These are phyloP conservation scores for Talaromyces sp. DNA, from an alignment of 2,329 filamentous ascomycete genomes.

Conservation along the genomic window DNA sequence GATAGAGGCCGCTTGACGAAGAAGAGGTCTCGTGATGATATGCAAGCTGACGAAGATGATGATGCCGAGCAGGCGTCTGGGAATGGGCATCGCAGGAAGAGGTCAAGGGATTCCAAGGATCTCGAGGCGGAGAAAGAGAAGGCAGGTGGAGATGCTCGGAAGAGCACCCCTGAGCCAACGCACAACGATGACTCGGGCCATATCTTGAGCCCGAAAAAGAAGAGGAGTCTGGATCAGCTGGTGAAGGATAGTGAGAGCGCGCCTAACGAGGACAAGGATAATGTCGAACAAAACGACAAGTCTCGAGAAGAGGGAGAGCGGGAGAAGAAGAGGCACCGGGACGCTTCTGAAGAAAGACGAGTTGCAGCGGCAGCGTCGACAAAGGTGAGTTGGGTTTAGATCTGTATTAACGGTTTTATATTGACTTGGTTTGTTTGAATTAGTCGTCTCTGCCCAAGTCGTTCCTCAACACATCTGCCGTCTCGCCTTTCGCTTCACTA, in stretches of 20 bases:
- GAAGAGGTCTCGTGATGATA: conserved; percentile 32
- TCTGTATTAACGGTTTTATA: conserved; percentile 1
- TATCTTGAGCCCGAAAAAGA: conserved; percentile 36
- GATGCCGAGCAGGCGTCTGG: conserved; percentile 12
- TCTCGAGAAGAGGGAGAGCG: conserved; percentile 25
- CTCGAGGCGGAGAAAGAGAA: conserved; percentile 20
- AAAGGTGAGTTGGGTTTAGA: conserved; percentile 17
- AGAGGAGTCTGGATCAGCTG: conserved; percentile 39
- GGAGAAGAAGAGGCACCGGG: conserved; percentile 40
- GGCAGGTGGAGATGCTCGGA: conserved; percentile 20
- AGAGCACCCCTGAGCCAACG: conserved; percentile 18
- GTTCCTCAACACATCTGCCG: conserved; percentile 38
- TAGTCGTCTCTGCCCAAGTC: conserved; percentile 26
- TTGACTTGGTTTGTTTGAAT: conserved; percentile 15
- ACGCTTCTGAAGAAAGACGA: conserved; percentile 34
- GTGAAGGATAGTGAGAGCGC: conserved; percentile 28
- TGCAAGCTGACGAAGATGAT: conserved; percentile 20
- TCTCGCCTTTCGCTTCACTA: conserved; percentile 39
- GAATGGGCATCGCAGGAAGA: conserved; percentile 11
- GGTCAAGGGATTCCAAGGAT: conserved; percentile 13
- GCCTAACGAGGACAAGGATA: conserved; percentile 15
- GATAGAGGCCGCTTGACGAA: conserved; percentile 16
- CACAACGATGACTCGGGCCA: conserved; percentile 16
- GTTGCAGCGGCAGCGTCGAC: conserved; percentile 12
- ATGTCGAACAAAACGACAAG: conserved; percentile 14